phyloP scores from a whole-genome alignment of 345 rosid genomes.

The Cardamine chenopodiifolia region DNA sequence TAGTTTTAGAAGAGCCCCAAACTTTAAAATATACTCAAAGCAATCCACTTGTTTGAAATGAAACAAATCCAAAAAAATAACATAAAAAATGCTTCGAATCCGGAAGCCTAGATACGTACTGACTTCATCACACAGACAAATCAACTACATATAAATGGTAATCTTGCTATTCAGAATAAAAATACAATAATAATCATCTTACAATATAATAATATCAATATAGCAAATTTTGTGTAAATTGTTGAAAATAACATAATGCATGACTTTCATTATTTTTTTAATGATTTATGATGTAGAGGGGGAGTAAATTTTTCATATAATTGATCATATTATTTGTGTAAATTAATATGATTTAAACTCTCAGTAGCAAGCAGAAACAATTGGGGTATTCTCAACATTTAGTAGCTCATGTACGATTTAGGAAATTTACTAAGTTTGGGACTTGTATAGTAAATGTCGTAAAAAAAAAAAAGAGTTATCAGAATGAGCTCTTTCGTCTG shows the following conservation, averaged over 20 bases:
- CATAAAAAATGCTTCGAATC: background rate
- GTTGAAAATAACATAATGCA: background rate
- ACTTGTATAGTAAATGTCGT: background rate
- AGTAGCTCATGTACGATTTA: conserved; percentile 11
- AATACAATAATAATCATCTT: background rate
- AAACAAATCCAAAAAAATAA: background rate
- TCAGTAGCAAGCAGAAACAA: background rate
- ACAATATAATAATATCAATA: background rate
- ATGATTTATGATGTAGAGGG: background rate
- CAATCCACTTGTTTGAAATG: background rate
- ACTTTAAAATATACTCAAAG: background rate
- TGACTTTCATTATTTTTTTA: background rate
- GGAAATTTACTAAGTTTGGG: conserved; percentile 16
- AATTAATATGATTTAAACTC: background rate
- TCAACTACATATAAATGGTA: conserved; percentile 27
- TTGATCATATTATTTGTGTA: background rate
- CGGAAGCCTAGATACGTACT: conserved; percentile 23
- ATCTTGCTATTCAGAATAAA: background rate
- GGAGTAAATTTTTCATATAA: background rate
- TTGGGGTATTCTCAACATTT: background rate
- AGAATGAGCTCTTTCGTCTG: conserved; percentile 41
- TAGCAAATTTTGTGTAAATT: background rate
- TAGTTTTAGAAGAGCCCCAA: conserved; percentile 4
- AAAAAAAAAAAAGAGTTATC: conserved; percentile 28
- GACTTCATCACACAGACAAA: conserved; percentile 11